phyloP scores from a whole-genome alignment of 2,329 filamentous ascomycete species.

The Aspergillus floridensis region DNA sequence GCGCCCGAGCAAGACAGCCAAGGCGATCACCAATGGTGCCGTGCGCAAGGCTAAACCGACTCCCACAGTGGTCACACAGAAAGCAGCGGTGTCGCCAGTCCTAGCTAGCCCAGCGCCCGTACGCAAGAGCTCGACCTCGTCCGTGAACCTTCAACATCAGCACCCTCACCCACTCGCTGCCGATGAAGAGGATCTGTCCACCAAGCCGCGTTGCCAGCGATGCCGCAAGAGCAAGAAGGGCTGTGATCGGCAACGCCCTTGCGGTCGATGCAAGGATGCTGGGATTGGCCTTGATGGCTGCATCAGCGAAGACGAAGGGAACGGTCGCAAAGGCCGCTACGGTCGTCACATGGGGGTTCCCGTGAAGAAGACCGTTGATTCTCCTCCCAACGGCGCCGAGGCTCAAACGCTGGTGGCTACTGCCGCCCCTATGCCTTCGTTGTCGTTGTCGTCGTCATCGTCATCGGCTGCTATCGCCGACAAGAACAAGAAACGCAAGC shows the following conservation, averaged over 20 bases:
- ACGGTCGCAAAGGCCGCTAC: slow-evolving; percentile 93
- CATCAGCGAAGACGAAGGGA: slow-evolving; percentile 95
- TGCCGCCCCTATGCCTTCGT: slow-evolving; percentile 16
- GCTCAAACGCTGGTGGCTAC: slow-evolving; percentile 20
- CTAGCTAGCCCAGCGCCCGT: slow-evolving; percentile 47
- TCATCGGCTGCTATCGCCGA: slow-evolving; percentile 42
- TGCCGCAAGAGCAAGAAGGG: slow-evolving; percentile 99
- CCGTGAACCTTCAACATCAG: slow-evolving; percentile 61
- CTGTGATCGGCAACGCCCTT: slow-evolving; percentile 93
- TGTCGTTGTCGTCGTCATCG: slow-evolving; percentile 19
- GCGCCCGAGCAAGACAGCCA: slow-evolving; percentile 35
- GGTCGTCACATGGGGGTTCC: slow-evolving; percentile 67
- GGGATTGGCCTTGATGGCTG: slow-evolving; percentile 91
- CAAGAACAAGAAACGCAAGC: slow-evolving; percentile 70
- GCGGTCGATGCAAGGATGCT: slow-evolving; percentile 91
- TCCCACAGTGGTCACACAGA: slow-evolving; percentile 17
- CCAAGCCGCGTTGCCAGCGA: slow-evolving; percentile 93
- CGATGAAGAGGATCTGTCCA: slow-evolving; percentile 87
- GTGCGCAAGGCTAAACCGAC: slow-evolving; percentile 41
- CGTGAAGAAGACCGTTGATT: slow-evolving; percentile 56
- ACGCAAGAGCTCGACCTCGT: slow-evolving; percentile 56
- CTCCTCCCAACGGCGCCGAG: slow-evolving; percentile 25
- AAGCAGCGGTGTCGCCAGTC: slow-evolving; percentile 43
- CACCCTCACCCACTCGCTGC: slow-evolving; percentile 60
- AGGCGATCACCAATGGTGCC: slow-evolving; percentile 32